Evolutionary conservation across 1,284 basidiomycete species (phyloP).

Genomic region (Spongiforma sp.): DNA sequence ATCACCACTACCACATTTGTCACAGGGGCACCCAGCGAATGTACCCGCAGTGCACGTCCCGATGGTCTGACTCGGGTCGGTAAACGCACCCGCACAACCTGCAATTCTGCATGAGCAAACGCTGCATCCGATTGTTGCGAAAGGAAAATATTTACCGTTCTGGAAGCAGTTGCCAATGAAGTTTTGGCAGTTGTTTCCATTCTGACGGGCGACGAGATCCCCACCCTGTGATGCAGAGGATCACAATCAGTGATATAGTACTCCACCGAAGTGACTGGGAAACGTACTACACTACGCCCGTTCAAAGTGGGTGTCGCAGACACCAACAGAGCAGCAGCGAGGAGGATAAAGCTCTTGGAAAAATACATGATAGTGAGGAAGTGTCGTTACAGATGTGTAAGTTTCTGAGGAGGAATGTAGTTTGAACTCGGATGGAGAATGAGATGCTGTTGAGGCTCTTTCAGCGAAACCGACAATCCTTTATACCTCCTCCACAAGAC

Average conservation of each 20-base stretch:
- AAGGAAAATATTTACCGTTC: neutral
- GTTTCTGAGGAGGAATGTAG: no score
- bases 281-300: constrained; percentile 6
- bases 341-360: neutral
- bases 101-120: neutral
- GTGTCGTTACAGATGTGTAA: no score
- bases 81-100: constrained; percentile 1
- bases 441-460: no score
- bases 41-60: constrained; percentile 1
- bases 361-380: constrained; percentile 10
- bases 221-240: neutral
- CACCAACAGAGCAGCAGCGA: constrained; percentile 4
- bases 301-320: constrained; percentile 1
- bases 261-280: neutral
- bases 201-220: neutral
- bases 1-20: neutral
- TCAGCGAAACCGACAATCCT: no score
- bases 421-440: no score
- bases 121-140: neutral
- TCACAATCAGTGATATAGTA: neutral
- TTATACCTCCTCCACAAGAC: no score
- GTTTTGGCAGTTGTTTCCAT: neutral
- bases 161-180: constrained; percentile 8
- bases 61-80: neutral
- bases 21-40: constrained; percentile 6